Evolutionary conservation across 495 filamentous ascomycete genomes (phyloP).

Genomic region (Penicillium robsamsonii): DNA sequence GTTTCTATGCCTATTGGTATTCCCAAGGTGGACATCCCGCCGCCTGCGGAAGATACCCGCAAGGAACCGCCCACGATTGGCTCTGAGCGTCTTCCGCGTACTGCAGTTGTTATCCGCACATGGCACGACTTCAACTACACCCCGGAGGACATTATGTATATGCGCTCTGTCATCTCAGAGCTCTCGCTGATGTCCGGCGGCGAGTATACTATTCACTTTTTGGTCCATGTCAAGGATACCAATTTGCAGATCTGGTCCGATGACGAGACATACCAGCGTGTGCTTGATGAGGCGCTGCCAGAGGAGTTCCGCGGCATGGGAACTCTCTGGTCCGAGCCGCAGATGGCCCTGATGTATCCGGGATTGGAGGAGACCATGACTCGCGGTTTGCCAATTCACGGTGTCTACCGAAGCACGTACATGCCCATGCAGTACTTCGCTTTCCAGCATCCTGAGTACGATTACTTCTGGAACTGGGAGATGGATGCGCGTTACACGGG

Average conservation of each 20-base stretch:
- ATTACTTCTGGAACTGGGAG: constrained; percentile 98
- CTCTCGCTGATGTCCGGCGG: constrained; percentile 61
- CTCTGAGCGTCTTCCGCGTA: constrained; percentile 48
- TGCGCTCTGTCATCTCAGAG: constrained; percentile 61
- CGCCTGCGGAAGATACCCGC: constrained; percentile 10
- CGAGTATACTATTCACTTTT: constrained; percentile 62
- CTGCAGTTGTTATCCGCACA: constrained; percentile 60
- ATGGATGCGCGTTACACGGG: constrained; percentile 96
- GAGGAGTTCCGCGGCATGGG: constrained; percentile 85
- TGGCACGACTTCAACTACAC: constrained; percentile 61
- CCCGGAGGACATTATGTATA: constrained; percentile 50
- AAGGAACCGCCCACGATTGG: constrained; percentile 19
- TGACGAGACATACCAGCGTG: constrained; percentile 57
- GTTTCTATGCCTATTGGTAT: constrained; percentile 45
- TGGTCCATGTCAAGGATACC: constrained; percentile 65
- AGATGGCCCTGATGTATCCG: constrained; percentile 87
- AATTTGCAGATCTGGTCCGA: constrained; percentile 66
- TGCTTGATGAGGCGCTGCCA: constrained; percentile 71
- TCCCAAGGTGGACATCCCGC: constrained; percentile 17
- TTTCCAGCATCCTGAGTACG: constrained; percentile 86
- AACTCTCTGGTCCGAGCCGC: constrained; percentile 86
- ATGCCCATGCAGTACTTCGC: constrained; percentile 96
- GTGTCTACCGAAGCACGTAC: constrained; percentile 84
- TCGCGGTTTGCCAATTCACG: constrained; percentile 76
- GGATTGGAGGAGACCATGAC: constrained; percentile 71